Base-by-base conservation (phyloP, 495 filamentous ascomycete genomes). In the Cercophora newfieldiana region DNA sequence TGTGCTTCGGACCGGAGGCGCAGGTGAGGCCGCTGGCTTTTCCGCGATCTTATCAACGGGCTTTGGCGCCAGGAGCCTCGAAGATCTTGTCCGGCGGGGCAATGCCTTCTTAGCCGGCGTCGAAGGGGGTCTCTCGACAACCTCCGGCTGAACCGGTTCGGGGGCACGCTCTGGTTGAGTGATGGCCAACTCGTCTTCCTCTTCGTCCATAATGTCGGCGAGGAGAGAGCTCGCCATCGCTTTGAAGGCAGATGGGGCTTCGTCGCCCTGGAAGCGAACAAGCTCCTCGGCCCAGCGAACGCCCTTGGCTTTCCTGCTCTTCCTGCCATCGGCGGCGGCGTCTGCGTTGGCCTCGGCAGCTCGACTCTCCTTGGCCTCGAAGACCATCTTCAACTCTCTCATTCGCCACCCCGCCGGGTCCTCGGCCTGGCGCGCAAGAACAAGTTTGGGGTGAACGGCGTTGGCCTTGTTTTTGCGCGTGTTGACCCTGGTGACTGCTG, bases 401-500 rank as follows among this genome's bases (percentile, higher is more conserved):
- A 73, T 73, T 53, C 66, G 61, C 63, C 71, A 72, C 21, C 56
- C 21, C 5, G 59, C 26, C 4, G 71, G 68, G 30, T 75, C 75
- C 48, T 71, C 66, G 1, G 63, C 66, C 58, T 72, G 72, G 29
- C 60, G 66, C 0, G 66, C 67, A 2, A 81, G 68, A 10, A 79
- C 66, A 0, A 73, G 28, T n/a, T 59, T 60, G 8, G 77, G 73
- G n/a, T 53, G 69, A 2, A 77, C 59, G 0, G 78, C 68, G 57
- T 70, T 75, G 57, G 72, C 81, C 71, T 86, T 86, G 72, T 87
- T 87, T 68, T 83, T 85, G 33, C 83, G 78, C 1, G 84, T 87
- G 69, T 87, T 87, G 54, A 70, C 68, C 8, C 78, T 62, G 0
- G 84, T 86, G 18, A 83, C 53, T 19, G 79, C 69, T 4, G 78